Evolutionary conservation across 768 basidiomycete genomes (phyloP).

Genomic region (Trametes punicea): DNA sequence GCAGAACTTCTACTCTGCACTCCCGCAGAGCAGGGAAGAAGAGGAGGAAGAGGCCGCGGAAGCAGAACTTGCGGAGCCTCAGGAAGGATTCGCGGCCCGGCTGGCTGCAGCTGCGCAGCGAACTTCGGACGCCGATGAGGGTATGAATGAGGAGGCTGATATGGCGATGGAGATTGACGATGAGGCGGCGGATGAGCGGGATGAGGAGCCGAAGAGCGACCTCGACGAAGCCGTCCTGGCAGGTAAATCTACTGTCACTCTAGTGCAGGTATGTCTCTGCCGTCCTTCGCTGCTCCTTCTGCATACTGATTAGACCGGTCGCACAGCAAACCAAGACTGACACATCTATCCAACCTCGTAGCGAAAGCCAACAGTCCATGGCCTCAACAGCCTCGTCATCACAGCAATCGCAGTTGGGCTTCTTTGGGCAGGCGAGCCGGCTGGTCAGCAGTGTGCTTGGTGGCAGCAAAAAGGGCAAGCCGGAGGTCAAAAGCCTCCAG

Average conservation of each 20-base stretch:
- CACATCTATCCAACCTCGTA: conserved; percentile 28
- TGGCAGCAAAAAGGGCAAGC: conserved; percentile 63
- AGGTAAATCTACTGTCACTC: conserved; percentile 36
- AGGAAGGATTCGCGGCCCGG: conserved; percentile 7
- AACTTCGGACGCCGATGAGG: conserved; percentile 11
- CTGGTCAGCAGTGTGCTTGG: conserved; percentile 66
- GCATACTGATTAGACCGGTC: neutral
- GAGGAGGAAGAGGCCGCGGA: conserved; percentile 22
- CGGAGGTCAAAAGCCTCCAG: conserved; percentile 77
- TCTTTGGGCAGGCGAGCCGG: conserved; percentile 69
- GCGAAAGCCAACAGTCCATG: conserved; percentile 55
- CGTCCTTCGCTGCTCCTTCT: neutral
- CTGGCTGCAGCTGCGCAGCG: conserved; percentile 11
- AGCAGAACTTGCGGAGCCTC: conserved; percentile 28
- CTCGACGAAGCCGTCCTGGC: conserved; percentile 41
- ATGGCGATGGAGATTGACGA: conserved; percentile 38
- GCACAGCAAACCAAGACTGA: conserved; percentile 23
- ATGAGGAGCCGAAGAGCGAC: conserved; percentile 30
- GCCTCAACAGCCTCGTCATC: conserved; percentile 38
- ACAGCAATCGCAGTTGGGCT: conserved; percentile 48
- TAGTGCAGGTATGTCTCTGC: conserved; percentile 27
- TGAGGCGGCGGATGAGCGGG: conserved; percentile 31
- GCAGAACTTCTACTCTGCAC: conserved; percentile 12
- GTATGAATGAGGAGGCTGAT: conserved; percentile 24
- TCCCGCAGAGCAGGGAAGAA: conserved; percentile 12